Conservation (phyloP, 495 filamentous ascomycete genomes). For the Evernia prunastri region DNA sequence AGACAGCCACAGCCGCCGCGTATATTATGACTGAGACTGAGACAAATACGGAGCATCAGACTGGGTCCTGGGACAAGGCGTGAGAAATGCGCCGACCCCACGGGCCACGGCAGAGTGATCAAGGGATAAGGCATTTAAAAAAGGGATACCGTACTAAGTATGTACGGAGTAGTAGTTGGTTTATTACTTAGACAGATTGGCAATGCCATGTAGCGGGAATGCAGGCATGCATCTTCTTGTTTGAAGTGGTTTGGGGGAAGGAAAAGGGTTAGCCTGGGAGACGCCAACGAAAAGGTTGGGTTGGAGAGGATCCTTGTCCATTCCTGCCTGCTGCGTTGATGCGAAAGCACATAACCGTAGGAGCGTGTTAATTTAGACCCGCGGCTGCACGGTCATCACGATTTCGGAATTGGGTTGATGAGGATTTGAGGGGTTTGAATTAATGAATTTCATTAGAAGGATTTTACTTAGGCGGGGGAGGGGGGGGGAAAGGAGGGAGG, state of each 20-base stretch:
- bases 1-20: conserved; percentile 1
- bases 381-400: conserved; percentile 20
- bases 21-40: neutral
- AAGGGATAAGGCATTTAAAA: conserved; percentile 11
- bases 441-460: no score
- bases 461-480: no score
- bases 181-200: conserved; percentile 15
- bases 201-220: conserved; percentile 18
- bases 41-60: conserved; percentile 9
- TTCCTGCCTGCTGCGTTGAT: conserved; percentile 13
- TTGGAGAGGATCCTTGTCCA: conserved; percentile 12
- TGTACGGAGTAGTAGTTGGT: neutral
- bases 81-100: conserved; percentile 12
- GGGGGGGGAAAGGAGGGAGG: neutral
- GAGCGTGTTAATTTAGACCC: no score
- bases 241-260: conserved; percentile 16
- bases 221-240: conserved; percentile 18
- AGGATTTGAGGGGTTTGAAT: neutral
- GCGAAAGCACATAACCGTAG: conserved; percentile 8
- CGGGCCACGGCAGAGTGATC: conserved; percentile 16
- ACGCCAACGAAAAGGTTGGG: conserved; percentile 6
- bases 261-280: conserved; percentile 9
- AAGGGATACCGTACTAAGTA: no score
- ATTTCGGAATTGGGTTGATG: neutral
- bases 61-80: conserved; percentile 8